Evolutionary conservation across 2,329 filamentous ascomycete species (phyloP).

Genomic region (Ambrosiella beaveri): DNA sequence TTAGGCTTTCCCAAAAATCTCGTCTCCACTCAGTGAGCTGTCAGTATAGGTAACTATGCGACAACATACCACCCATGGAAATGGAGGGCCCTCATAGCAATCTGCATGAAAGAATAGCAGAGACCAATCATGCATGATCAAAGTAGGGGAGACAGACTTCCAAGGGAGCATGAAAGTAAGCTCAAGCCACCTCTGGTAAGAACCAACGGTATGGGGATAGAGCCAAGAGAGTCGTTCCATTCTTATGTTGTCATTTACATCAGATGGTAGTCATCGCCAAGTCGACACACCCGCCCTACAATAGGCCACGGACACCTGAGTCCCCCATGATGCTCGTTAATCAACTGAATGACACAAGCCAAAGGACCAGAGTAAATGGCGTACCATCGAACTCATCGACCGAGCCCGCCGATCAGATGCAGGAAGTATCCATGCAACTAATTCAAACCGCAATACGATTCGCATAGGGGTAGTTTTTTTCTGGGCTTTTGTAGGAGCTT

Average conservation of each 20-base stretch:
- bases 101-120: background rate
- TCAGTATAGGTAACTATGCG: too few species aligned
- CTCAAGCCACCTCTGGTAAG: background rate
- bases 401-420: background rate
- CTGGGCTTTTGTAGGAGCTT: background rate
- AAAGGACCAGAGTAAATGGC: background rate
- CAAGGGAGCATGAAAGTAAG: background rate
- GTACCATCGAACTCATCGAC: background rate
- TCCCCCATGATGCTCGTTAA: background rate
- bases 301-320: background rate
- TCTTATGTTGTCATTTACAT: background rate
- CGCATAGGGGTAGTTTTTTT: background rate
- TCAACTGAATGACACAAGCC: conserved; percentile 1
- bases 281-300: background rate
- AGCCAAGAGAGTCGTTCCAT: background rate
- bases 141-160: background rate
- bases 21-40: too few species aligned
- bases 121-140: background rate
- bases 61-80: too few species aligned
- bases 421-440: background rate
- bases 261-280: background rate
- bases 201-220: background rate
- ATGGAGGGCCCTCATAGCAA: background rate
- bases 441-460: background rate
- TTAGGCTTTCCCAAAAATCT: too few species aligned